Evolutionary conservation across 2,329 filamentous ascomycete species (phyloP).

Genomic region (Furcasterigmium furcatum): DNA sequence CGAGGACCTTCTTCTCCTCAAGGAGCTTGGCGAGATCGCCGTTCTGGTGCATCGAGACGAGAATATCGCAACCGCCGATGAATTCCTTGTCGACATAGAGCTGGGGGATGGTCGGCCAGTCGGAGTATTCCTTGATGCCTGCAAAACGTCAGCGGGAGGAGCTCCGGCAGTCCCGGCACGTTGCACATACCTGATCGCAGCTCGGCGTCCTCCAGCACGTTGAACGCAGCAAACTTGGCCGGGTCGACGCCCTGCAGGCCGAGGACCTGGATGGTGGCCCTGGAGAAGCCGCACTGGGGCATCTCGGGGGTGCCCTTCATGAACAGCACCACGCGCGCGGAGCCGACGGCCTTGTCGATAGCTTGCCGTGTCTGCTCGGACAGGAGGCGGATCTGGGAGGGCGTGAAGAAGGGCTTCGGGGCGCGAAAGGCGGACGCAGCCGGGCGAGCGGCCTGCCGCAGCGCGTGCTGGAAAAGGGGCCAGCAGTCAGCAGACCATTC

Average conservation of each 20-base stretch:
- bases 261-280: constrained; percentile 91
- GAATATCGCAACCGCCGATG: constrained; percentile 93
- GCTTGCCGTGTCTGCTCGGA: constrained; percentile 76
- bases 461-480: constrained; percentile 24
- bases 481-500: constrained; percentile 20
- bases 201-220: constrained; percentile 89
- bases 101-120: constrained; percentile 98
- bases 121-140: constrained; percentile 99
- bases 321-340: constrained; percentile 92
- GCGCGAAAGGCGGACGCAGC: constrained; percentile 19
- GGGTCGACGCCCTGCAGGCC: constrained; percentile 94
- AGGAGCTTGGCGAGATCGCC: constrained; percentile 89
- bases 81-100: constrained; percentile 96
- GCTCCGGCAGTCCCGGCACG: not conserved
- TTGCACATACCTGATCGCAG: constrained; percentile 67
- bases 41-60: constrained; percentile 96
- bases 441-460: constrained; percentile 33
- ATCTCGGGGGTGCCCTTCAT: constrained; percentile 99
- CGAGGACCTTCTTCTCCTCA: constrained; percentile 85
- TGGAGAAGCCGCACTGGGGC: constrained; percentile 95
- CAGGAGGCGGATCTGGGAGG: constrained; percentile 61
- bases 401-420: constrained; percentile 13
- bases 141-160: constrained; percentile 21
- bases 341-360: constrained; percentile 85
- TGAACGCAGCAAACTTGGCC: constrained; percentile 95